Evolutionary conservation across 176 grass and related monocot species (phyloP), one percentile per base, ranked within the genome.

Genomic region (Puccinellia tenuiflora): DNA sequence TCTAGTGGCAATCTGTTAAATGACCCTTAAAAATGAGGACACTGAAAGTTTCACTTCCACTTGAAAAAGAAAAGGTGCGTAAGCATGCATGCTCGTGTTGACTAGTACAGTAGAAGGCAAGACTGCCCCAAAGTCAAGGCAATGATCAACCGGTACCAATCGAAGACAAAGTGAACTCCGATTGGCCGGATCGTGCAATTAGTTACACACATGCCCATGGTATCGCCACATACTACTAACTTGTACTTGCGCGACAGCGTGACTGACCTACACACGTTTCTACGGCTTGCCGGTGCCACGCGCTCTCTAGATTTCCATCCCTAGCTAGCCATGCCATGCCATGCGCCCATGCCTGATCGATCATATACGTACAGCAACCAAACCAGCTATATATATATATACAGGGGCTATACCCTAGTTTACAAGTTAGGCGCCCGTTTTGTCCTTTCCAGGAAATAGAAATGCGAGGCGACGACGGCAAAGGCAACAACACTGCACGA

Each of bases 361-460:
- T 40, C 39, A 40, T 40, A 40, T 9, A 10, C 39, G 7, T 40
- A 40, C 6, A 40, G 39, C 39, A 40, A 40, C 39, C 37, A n/a
- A n/a, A n/a, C n/a, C n/a, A 40, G 39, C 39, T n/a, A n/a, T n/a
- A n/a, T n/a, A n/a, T n/a, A n/a, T 40, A 9, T 2, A 40, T 10
- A 10, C 2, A 43, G 40, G 1, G 9, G 10, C 40, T 10, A 8
- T 12, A n/a, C n/a, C n/a, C n/a, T n/a, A n/a, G n/a, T n/a, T n/a
- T n/a, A n/a, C n/a, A n/a, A 43, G 43, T 15, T 46, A 14, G 43
- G 43, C 43, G 20, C 21, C 9, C 62, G 21, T 35, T 3, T 43
- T 85, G 78, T 81, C 82, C 54, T 78, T 90, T 86, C 21, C 64
- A 2, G 12, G 53, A 82, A 82, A 64, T 24, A 73, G 88, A 81